Conservation (phyloP, 495 filamentous ascomycete species). For the Lasiosphaeria ovina region DNA sequence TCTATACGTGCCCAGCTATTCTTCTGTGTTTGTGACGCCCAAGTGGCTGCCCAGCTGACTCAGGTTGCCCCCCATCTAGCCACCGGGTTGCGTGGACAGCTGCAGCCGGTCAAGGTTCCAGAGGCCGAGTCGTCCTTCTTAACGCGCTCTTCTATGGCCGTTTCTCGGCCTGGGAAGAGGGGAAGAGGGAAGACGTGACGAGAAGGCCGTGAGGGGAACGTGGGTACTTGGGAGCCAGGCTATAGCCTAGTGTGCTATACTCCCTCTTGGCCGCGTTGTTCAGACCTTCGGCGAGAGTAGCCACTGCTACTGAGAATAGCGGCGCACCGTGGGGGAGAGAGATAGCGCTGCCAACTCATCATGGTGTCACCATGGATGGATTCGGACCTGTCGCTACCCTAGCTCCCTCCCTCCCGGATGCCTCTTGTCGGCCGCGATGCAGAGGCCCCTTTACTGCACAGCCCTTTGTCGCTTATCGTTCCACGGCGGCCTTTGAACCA, state of each 20-base stretch:
- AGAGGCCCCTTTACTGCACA: constrained; percentile 11
- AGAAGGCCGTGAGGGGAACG: constrained; percentile 23
- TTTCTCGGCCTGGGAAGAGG: constrained; percentile 8
- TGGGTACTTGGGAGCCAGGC: constrained; percentile 15
- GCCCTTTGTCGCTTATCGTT: constrained; percentile 18
- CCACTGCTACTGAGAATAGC: constrained; percentile 2
- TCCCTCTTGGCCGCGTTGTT: constrained; percentile 17
- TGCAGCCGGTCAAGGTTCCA: constrained; percentile 8
- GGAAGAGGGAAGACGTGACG: constrained; percentile 9
- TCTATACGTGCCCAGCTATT: constrained; percentile 1
- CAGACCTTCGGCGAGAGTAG: constrained; percentile 9
- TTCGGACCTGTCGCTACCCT: constrained; percentile 7
- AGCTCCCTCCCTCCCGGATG: constrained; percentile 7
- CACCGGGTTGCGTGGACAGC: constrained; percentile 1
- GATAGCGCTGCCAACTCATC: constrained; percentile 30
- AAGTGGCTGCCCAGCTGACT: background rate
- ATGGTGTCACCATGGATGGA: constrained; percentile 24
- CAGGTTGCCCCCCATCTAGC: background rate
- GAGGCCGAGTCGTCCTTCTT: constrained; percentile 10
- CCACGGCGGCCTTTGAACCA: constrained; percentile 24
- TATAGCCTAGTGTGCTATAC: constrained; percentile 33
- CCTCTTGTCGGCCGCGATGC: constrained; percentile 12
- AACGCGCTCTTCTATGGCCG: constrained; percentile 11
- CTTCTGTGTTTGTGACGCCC: background rate
- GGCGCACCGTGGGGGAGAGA: constrained; percentile 16